A percentile compares a stretch with the other conserved stretches of the same genome.
Conservation (phyloP, 805 yeast genomes). For the Starmerella stigmatis region DNA sequence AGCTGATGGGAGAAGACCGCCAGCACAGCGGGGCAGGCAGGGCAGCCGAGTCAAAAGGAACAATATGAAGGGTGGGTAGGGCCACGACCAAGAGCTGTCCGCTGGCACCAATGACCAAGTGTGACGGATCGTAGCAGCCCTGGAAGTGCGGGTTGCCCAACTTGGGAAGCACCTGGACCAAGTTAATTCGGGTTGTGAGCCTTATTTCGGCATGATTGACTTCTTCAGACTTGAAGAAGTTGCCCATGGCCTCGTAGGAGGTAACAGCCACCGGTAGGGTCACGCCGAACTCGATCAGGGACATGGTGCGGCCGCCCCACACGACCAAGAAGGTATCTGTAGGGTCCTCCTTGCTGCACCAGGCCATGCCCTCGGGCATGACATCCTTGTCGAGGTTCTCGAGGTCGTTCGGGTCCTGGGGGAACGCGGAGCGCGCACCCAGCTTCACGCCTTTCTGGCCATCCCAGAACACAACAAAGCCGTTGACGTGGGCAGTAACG, state of each 20-base stretch:
- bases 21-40: slow-evolving; percentile 75
- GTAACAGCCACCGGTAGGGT: slow-evolving; percentile 73
- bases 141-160: slow-evolving; percentile 35
- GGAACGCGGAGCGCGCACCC: slow-evolving; percentile 50
- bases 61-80: slow-evolving; percentile 24
- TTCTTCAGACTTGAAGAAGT: slow-evolving; percentile 45
- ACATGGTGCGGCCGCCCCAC: slow-evolving; percentile 16
- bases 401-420: slow-evolving; percentile 20
- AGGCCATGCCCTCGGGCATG: slow-evolving; percentile 33
- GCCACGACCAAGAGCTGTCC: slow-evolving; percentile 12
- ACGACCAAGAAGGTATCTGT: slow-evolving; percentile 66
- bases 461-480: slow-evolving; percentile 88
- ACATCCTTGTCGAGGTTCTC: slow-evolving; percentile 17
- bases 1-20: slow-evolving; percentile 62
- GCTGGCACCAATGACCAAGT: slow-evolving; percentile 40
- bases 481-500: slow-evolving; percentile 69
- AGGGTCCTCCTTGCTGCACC: slow-evolving; percentile 76
- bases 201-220: slow-evolving; percentile 24
- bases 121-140: slow-evolving; percentile 69
- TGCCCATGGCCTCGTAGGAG: slow-evolving; percentile 72
- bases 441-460: slow-evolving; percentile 62
- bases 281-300: slow-evolving; percentile 60
- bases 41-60: slow-evolving; percentile 43
- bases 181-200: slow-evolving; percentile 8
- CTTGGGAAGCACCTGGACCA: slow-evolving; percentile 13